Conservation (phyloP, 305 asterid genomes). For the Fraxinus nigra region DNA sequence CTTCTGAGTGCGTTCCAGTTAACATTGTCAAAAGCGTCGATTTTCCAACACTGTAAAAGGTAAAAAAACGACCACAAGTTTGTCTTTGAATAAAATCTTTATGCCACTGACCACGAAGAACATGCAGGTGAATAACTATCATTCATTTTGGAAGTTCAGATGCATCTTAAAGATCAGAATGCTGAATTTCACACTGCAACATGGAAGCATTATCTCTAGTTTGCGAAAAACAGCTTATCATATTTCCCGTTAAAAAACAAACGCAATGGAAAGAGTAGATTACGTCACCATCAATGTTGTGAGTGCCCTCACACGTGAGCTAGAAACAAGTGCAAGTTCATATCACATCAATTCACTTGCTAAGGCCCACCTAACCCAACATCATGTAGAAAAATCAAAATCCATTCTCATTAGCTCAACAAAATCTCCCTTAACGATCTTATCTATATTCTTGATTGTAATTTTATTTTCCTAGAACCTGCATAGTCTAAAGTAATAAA, state of each 20-base stretch:
- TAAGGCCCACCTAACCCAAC: neutral
- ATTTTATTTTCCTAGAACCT: neutral
- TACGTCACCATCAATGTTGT: neutral
- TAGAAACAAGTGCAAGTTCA: neutral
- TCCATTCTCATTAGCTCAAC: neutral
- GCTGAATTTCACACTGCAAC: neutral
- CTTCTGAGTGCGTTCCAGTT: conserved; percentile 98
- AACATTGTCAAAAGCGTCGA: conserved; percentile 89
- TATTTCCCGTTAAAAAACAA: neutral
- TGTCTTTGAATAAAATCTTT: neutral
- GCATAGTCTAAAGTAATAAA: conserved; percentile 3
- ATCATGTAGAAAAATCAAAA: neutral
- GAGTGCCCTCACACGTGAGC: neutral
- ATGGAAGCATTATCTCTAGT: neutral
- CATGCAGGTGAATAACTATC: neutral
- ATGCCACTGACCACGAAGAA: neutral
- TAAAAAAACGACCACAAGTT: neutral
- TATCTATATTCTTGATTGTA: neutral
- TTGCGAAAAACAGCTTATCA: neutral
- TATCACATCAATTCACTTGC: neutral
- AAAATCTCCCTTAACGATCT: neutral
- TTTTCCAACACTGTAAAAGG: conserved; percentile 69
- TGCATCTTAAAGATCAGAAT: neutral
- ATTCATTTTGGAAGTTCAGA: neutral
- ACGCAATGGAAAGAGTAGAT: neutral